Percentiles rank a stretch among this genome's conserved stretches.
Conservation (phyloP, 306 rosid genomes). For the Vigna unguiculata region DNA sequence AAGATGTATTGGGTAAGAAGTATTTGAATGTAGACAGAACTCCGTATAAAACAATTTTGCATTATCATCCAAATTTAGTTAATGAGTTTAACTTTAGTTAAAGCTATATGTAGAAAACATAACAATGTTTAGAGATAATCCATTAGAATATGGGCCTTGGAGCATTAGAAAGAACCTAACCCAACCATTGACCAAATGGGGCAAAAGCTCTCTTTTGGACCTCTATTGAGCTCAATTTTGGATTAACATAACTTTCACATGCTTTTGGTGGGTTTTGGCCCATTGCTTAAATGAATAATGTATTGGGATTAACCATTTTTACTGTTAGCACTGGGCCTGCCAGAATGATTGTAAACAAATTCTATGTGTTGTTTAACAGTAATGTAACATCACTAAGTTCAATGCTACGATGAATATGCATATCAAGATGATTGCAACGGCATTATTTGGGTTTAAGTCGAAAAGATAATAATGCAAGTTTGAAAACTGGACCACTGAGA, state of each 20-base stretch:
- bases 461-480: constrained; percentile 27
- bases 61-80: neutral
- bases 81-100: neutral
- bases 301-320: neutral
- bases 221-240: constrained; percentile 1
- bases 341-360: constrained; percentile 65
- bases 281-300: neutral
- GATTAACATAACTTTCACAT: neutral
- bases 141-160: neutral
- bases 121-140: neutral
- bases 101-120: neutral
- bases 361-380: constrained; percentile 54
- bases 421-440: constrained; percentile 26
- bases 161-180: neutral
- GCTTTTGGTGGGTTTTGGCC: neutral
- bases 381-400: constrained; percentile 62
- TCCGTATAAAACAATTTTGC: neutral
- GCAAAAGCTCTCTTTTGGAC: constrained; percentile 2
- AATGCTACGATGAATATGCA: constrained; percentile 47
- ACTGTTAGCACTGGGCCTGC: constrained; percentile 58
- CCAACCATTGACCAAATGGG: no score
- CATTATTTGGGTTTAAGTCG: constrained; percentile 27
- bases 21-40: neutral
- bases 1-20: neutral
- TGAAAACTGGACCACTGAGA: constrained; percentile 13